These are phyloP conservation scores for Colletotrichum tropicale DNA, from an alignment of 2,329 filamentous ascomycete species.

Conservation along the genomic window DNA sequence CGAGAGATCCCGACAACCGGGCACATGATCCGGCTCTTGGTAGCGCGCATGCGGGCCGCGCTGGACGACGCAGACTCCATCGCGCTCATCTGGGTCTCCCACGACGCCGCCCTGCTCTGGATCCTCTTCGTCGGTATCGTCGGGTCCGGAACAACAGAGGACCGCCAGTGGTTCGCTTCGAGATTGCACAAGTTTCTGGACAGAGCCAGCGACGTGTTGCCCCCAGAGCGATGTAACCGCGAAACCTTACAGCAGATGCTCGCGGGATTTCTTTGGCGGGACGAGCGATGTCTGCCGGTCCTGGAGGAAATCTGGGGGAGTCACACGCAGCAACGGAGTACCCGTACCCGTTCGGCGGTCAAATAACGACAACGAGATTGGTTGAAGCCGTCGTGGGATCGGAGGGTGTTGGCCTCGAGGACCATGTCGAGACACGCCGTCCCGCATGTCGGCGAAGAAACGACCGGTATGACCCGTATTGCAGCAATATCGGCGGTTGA, in stretches of 20 bases:
- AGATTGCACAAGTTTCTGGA: not conserved
- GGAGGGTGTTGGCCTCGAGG: not conserved
- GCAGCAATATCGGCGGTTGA: slow-evolving; percentile 1
- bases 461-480: not conserved
- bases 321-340: not conserved
- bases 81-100: not conserved
- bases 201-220: not conserved
- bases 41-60: slow-evolving; percentile 11
- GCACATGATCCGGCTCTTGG: slow-evolving; percentile 14
- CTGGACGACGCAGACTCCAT: slow-evolving; percentile 11
- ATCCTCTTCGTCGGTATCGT: slow-evolving; percentile 20
- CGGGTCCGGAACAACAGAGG: not conserved
- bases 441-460: not conserved
- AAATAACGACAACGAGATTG: not conserved
- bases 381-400: not conserved
- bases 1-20: slow-evolving; percentile 18
- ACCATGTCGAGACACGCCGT: not conserved
- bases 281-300: slow-evolving; percentile 32
- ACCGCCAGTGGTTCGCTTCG: not conserved
- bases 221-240: not conserved
- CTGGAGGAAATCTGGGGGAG: slow-evolving; percentile 11
- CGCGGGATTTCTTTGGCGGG: slow-evolving; percentile 16
- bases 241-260: slow-evolving; percentile 3
- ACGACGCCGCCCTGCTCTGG: slow-evolving; percentile 15
- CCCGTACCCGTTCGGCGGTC: not conserved